phyloP scores from a whole-genome alignment of 202 grass and related monocot species.

The Hordeum pubiflorum region DNA sequence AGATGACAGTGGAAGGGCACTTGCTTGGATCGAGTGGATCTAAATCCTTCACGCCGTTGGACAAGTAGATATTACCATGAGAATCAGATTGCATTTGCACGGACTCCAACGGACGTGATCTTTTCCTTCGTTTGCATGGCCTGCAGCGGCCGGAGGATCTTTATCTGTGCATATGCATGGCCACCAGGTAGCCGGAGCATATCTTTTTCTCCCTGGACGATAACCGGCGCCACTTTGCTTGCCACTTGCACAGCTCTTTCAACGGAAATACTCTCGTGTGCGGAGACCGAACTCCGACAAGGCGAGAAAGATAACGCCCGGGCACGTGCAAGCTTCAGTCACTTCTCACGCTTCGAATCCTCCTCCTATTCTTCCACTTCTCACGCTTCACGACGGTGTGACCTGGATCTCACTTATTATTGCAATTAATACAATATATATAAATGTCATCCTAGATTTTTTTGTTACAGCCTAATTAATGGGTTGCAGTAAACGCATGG shows the following conservation, averaged over 20 bases:
- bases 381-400: too few relatives aligned
- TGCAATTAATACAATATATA: too few relatives aligned
- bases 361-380: too few relatives aligned
- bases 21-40: neutral
- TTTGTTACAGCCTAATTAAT: too few relatives aligned
- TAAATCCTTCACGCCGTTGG: neutral
- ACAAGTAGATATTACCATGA: neutral
- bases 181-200: neutral
- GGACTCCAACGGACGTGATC: neutral
- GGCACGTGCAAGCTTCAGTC: neutral
- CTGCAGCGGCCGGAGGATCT: neutral
- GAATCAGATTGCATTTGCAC: constrained; percentile 27
- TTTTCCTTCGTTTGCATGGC: neutral
- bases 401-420: too few relatives aligned
- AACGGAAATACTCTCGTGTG: neutral
- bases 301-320: neutral
- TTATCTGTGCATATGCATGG: neutral
- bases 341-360: too few relatives aligned
- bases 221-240: neutral
- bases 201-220: neutral
- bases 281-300: neutral
- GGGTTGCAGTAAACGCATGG: too few relatives aligned
- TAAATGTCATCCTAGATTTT: too few relatives aligned
- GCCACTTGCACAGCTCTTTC: neutral
- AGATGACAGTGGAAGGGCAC: neutral